Evolutionary conservation across 2,329 filamentous ascomycete genomes (phyloP), one percentile per base, ranked within the genome.

Genomic region (Arthrobotrys megalospora): DNA sequence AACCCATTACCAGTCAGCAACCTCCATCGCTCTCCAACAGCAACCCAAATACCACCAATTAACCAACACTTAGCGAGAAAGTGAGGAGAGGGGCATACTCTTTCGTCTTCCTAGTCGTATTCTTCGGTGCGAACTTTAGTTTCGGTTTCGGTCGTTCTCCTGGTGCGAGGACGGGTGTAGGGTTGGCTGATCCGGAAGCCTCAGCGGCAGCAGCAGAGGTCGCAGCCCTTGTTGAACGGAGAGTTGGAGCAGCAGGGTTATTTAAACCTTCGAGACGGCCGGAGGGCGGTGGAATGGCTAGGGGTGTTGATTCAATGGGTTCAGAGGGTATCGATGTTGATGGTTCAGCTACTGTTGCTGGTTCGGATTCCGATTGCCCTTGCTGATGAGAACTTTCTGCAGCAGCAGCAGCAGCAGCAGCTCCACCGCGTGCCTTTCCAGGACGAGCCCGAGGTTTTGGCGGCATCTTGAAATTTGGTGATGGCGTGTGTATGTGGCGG

Each of bases 61-160:
- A 28, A 28, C 24, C 24, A 50, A 47, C 21, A 21, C 45, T 6
- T 11, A 6, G n/a, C 19, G 4, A 38, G 48, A 53, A 45, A 36
- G 10, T 19, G 8, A 45, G 52, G n/a, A 62, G 28, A 50, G 21
- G 12, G 34, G 67, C 80, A 64, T 69, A 81, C 80, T 82, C 81
- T 62, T 81, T 80, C 7, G 80, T 79, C 58, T 79, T 80, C 52
- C 81, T 72, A 14, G 58, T 55, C 16, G 80, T 80, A 70, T 80
- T 79, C 58, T 82, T 82, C 7, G 81, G 81, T 53, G 80, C 81
- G 55, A 82, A 82, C 62, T 81, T 82, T 19, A 82, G 28, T 34
- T 80, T 63, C 34, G 79, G 55, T 38, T 76, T 69, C 11, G 76
- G 50, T 45, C 60, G 45, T 47, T 69, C 71, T 14, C 77, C 71